Evolutionary conservation across 805 yeast genomes (phyloP).

Genomic region (Saccharomyces jurei): DNA sequence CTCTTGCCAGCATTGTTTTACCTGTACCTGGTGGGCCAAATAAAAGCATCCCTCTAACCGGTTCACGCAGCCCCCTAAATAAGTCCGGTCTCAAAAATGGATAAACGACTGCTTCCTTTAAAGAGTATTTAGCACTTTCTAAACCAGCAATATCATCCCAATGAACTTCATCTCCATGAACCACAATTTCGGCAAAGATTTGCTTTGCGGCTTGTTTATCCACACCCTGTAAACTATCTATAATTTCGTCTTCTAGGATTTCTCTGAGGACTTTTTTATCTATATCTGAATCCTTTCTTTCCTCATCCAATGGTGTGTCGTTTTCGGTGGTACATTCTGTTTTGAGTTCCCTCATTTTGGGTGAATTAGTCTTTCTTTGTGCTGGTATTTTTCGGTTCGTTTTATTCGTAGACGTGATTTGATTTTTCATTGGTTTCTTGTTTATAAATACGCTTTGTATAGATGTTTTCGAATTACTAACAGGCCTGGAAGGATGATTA

Average conservation of each 20-base stretch:
- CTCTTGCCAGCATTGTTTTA: constrained; percentile 92
- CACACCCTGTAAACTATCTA: constrained; percentile 48
- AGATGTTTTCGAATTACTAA: not conserved
- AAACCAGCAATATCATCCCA: constrained; percentile 97
- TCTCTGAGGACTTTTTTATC: constrained; percentile 9
- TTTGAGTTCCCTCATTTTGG: not conserved
- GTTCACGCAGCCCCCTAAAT: constrained; percentile 84
- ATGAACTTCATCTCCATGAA: constrained; percentile 80
- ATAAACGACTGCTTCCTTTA: constrained; percentile 92
- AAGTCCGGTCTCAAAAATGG: constrained; percentile 92
- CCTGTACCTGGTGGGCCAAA: constrained; percentile 99
- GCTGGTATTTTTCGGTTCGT: not conserved
- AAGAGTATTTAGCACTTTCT: constrained; percentile 75
- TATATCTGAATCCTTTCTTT: constrained; percentile 1
- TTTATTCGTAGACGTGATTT: not conserved
- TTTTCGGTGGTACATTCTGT: not conserved
- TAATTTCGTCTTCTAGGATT: constrained; percentile 22
- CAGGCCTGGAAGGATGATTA: not conserved
- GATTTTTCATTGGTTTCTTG: not conserved
- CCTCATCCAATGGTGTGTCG: not conserved
- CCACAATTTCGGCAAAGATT: constrained; percentile 79
- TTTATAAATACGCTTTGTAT: not conserved
- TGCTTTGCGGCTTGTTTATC: constrained; percentile 75
- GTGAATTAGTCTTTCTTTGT: not conserved
- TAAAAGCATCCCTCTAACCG: constrained; percentile 89